Evolutionary conservation across 768 basidiomycete genomes (phyloP), one percentile per base, ranked within the genome.

Genomic region (Tulasnella sp.): DNA sequence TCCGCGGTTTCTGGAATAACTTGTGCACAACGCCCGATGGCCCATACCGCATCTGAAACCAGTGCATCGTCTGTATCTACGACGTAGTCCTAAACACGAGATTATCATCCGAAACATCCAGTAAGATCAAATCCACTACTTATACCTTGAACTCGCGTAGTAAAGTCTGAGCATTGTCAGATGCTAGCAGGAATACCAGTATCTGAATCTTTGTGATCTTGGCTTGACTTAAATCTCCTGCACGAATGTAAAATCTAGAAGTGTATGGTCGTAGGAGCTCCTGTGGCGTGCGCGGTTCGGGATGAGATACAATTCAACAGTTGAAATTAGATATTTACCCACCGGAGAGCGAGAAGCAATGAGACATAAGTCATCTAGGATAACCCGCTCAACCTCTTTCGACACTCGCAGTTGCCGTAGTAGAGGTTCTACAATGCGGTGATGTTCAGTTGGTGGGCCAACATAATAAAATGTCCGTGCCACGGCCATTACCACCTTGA

Each of bases 141-240:
- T 38, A 59, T 60, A 95, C 94, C 63, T 86, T 82, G 64, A 96
- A 84, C 68, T 99, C 96, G 23, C 83, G 76, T 63, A 98, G 72
- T 9, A 95, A 77, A 0, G 77, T 73, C 43, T 81, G 77, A 58
- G 84, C 81, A 64, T 85, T 94, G 41, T 87, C 84, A 27, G 71
- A 64, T 24, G 76, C 80, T 51, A 86, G 75, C 7, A 97, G 67
- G 21, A 75, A 76, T n/a, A 84, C 73, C 53, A 99, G 72, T 3
- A 93, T 73, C 24, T 76, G 76, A 45, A 97, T 79, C 71, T 97
- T 96, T 61, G 80, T 77, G 65, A 75, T 75, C 69, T 94, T 91
- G 21, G 83, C 80, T 62, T 76, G 77, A 0, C 73, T 72, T 5
- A 80, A 70, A 67, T 97, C 92, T 58, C 82, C 77, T 1, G 80